Base-by-base conservation (phyloP, 768 basidiomycete species). In the Amanita pallidorosea region DNA sequence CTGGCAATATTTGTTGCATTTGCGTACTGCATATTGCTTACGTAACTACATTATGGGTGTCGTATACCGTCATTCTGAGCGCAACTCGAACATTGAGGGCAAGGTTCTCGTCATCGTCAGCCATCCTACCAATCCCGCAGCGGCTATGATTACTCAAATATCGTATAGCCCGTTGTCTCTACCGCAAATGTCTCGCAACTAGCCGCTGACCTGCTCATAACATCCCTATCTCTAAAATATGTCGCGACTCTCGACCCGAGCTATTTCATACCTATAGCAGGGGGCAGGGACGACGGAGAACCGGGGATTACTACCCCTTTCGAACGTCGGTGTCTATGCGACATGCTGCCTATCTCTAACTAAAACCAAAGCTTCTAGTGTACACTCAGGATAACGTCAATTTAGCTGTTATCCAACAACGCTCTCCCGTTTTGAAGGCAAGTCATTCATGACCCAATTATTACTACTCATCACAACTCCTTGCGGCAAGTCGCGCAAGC, bases 181-280 rank as follows among this genome's bases (percentile, higher is more conserved):
- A 77, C 79, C 9, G 88, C 85, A 44, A 91, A 91, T 66, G 75
- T 91, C 38, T 72, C 80, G n/a, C 88, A 92, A 59, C 72, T 92
- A 11, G 78, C 87, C 0, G 79, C 69, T 8, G 88, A 92, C 64
- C 66, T 92, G 15, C 66, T 92, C 54, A 81, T 89, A 54, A 64
- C 82, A 4, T 81, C 83, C 1, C 69, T 88, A 43, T 70, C 70
- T 27, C 71, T 92, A 18, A 63, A 68, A 47, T 70, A 75, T 42
- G 65, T 88, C 7, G 89, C 83, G 31, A 65, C 78, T 8, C 71
- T 90, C 43, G 80, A 89, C 57, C 67, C 81, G 17, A 68, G 66
- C 33, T 76, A 76, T 54, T 71, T 85, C 29, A 73, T 87, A 6
- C 85, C 89, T 4, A 76, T 85, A n/a, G 75, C 80, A 7, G 87